These are phyloP conservation scores for Catenaria anguillulae DNA, from an alignment of 371 early-diverging fungal species.

Conservation along the genomic window DNA sequence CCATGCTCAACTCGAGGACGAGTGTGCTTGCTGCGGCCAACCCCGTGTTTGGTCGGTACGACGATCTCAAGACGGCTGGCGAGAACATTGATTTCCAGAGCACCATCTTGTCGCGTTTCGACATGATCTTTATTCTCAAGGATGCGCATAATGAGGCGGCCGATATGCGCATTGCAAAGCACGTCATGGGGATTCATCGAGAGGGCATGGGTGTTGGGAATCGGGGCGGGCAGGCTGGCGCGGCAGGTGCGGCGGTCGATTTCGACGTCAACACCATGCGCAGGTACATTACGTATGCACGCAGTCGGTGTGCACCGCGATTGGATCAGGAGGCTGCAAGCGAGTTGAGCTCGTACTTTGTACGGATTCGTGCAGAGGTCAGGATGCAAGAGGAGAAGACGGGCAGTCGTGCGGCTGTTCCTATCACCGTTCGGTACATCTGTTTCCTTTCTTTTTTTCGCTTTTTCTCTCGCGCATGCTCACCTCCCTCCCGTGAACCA, in stretches of 20 bases:
- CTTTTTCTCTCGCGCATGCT: slow-evolving; percentile 92
- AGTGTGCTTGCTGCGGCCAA: slow-evolving; percentile 97
- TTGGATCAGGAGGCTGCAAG: slow-evolving; percentile 68
- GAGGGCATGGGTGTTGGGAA: slow-evolving; percentile 42
- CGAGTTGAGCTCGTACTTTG: slow-evolving; percentile 70
- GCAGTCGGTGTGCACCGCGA: not conserved
- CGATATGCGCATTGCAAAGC: slow-evolving; percentile 83
- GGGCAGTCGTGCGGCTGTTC: slow-evolving; percentile 70
- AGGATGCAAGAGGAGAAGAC: slow-evolving; percentile 89
- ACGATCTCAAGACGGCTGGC: slow-evolving; percentile 82
- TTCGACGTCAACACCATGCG: slow-evolving; percentile 87
- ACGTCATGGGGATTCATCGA: slow-evolving; percentile 86
- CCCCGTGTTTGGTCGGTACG: slow-evolving; percentile 95
- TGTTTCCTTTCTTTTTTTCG: slow-evolving; percentile 90
- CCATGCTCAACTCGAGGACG: slow-evolving; percentile 90
- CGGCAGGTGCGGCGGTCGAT: slow-evolving; percentile 76
- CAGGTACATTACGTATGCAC: not conserved
- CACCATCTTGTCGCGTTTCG: slow-evolving; percentile 98
- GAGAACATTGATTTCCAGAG: slow-evolving; percentile 98
- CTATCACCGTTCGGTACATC: slow-evolving; percentile 92
- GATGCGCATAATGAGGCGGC: slow-evolving; percentile 76
- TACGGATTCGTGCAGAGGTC: slow-evolving; percentile 73
- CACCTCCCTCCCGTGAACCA: slow-evolving; percentile 96
- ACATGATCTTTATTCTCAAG: slow-evolving; percentile 94
- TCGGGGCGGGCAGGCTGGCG: slow-evolving; percentile 27